Evolutionary conservation across 306 rosid genomes (phyloP).

Genomic region (Castanea mollissima): DNA sequence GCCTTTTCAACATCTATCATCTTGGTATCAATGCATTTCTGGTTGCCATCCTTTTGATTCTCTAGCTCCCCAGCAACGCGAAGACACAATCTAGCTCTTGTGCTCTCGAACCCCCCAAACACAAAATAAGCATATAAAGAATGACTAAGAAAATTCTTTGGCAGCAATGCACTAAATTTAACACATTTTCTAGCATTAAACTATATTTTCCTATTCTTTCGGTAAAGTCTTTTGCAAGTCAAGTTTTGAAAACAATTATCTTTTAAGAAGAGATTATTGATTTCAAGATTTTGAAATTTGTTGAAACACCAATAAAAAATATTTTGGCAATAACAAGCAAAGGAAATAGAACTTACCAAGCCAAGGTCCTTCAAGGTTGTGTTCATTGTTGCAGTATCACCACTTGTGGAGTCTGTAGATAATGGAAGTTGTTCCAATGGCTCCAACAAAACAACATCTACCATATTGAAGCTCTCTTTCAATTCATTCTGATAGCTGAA

Average conservation of each 20-base stretch:
- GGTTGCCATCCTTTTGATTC: constrained; percentile 38
- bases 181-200: neutral
- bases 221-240: no score
- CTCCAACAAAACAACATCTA: constrained; percentile 28
- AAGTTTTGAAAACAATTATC: no score
- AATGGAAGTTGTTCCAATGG: constrained; percentile 41
- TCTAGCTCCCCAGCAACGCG: constrained; percentile 62
- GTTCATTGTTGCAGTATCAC: constrained; percentile 16
- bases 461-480: constrained; percentile 33
- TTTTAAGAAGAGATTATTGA: neutral
- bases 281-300: neutral
- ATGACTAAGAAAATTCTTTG: no score
- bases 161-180: neutral
- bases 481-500: constrained; percentile 33
- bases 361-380: constrained; percentile 59
- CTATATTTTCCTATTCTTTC: neutral
- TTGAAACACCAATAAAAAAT: neutral
- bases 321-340: neutral
- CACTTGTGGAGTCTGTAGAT: constrained; percentile 25
- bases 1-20: constrained; percentile 33
- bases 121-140: neutral
- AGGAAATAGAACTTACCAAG: constrained; percentile 40
- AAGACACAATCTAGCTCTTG: constrained; percentile 62
- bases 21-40: constrained; percentile 1
- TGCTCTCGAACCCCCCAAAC: constrained; percentile 43